These are phyloP conservation scores for Arachis hypogaea DNA, from an alignment of 306 rosid genomes.

Conservation along the genomic window DNA sequence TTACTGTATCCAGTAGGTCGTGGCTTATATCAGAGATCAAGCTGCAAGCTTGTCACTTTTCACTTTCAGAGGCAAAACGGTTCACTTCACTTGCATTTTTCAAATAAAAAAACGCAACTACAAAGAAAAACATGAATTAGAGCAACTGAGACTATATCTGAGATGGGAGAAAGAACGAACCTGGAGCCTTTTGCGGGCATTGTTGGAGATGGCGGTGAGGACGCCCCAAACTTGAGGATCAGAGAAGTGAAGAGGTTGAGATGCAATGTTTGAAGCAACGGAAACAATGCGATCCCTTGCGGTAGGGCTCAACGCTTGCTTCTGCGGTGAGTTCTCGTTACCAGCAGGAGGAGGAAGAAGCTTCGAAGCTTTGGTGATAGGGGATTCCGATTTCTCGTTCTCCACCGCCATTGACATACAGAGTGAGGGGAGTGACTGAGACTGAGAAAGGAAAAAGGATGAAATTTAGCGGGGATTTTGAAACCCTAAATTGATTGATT, in stretches of 20 bases:
- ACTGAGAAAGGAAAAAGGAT: too few species aligned
- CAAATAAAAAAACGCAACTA: not conserved
- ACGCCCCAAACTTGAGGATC: conserved; percentile 87
- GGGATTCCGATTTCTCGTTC: conserved; percentile 12
- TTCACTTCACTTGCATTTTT: not conserved
- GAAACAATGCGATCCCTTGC: conserved; percentile 60
- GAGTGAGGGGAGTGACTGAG: too few species aligned
- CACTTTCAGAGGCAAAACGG: not conserved
- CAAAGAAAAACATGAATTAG: not conserved
- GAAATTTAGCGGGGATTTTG: too few species aligned
- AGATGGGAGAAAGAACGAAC: conserved; percentile 29
- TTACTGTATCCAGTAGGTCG: not conserved
- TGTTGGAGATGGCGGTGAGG: conserved; percentile 87
- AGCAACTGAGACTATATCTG: not conserved
- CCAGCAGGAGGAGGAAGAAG: not conserved
- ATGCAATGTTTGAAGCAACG: conserved; percentile 69
- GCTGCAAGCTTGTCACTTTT: not conserved
- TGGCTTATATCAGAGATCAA: not conserved
- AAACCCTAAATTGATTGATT: too few species aligned
- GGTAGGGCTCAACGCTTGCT: conserved; percentile 8
- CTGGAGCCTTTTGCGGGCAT: conserved; percentile 84
- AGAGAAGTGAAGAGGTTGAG: conserved; percentile 69
- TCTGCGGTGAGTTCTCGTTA: conserved; percentile 9
- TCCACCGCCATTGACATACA: conserved; percentile 47
- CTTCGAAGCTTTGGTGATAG: not conserved